Conservation (phyloP, 306 rosid species). For the Gastrolobium bilobum region DNA sequence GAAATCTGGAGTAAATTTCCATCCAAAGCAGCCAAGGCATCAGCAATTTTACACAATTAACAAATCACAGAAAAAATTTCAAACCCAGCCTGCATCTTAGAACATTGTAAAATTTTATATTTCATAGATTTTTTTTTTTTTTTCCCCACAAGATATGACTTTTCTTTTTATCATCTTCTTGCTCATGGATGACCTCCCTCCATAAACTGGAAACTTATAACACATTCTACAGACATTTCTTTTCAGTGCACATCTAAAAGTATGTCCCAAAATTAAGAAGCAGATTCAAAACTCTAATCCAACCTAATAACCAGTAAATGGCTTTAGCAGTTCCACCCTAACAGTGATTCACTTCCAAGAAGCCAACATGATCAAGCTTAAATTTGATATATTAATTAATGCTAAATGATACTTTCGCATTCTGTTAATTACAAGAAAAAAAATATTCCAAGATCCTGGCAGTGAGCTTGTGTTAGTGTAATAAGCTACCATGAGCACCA, state of each 20-base stretch:
- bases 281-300: slow-evolving; percentile 34
- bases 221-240: slow-evolving; percentile 12
- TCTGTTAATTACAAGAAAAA: background rate
- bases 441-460: slow-evolving; percentile 14
- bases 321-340: slow-evolving; percentile 20
- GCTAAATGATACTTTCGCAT: slow-evolving; percentile 18
- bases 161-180: slow-evolving; percentile 16
- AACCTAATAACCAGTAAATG: slow-evolving; percentile 16
- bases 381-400: slow-evolving; percentile 29
- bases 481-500: slow-evolving; percentile 21
- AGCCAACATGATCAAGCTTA: slow-evolving; percentile 14
- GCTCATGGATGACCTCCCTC: slow-evolving; percentile 11
- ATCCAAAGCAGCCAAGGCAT: slow-evolving; percentile 24
- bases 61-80: background rate
- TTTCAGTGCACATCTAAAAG: slow-evolving; percentile 6
- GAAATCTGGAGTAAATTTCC: slow-evolving; percentile 8
- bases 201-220: slow-evolving; percentile 23
- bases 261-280: background rate
- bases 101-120: slow-evolving; percentile 13
- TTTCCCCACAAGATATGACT: background rate
- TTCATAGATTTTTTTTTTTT: background rate
- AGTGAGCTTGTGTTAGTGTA: slow-evolving; percentile 4
- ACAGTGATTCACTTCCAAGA: slow-evolving; percentile 28
- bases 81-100: slow-evolving; percentile 18
- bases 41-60: slow-evolving; percentile 21